These are phyloP conservation scores for Pisolithus thermaeus DNA, from an alignment of 1,284 basidiomycete species.

Conservation along the genomic window DNA sequence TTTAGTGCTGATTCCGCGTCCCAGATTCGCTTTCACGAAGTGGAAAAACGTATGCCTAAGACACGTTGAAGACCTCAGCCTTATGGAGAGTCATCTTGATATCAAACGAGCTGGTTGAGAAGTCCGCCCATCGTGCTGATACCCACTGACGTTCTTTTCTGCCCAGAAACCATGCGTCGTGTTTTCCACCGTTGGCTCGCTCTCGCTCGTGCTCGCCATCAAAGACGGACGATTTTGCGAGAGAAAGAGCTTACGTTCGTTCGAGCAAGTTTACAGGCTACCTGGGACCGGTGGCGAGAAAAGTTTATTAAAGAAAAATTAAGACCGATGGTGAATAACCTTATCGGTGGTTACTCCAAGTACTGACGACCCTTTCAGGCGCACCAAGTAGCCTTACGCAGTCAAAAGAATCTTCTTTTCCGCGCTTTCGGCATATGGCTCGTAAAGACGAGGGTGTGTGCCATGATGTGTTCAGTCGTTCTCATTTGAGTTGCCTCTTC, in stretches of 20 bases:
- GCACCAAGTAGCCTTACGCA: conserved; percentile 49
- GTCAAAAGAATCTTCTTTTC: conserved; percentile 54
- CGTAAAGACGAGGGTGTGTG: conserved; percentile 59
- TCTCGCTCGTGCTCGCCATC: conserved; percentile 49
- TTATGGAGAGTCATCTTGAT: conserved; percentile 76
- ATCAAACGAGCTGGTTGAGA: conserved; percentile 66
- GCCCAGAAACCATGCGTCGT: conserved; percentile 57
- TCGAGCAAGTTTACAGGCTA: conserved; percentile 39
- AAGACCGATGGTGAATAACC: conserved; percentile 51
- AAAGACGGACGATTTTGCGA: conserved; percentile 51
- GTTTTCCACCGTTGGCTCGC: conserved; percentile 66
- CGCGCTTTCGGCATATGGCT: conserved; percentile 68
- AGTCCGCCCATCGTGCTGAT: neutral
- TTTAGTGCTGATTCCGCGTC: conserved; percentile 5
- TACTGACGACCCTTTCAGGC: conserved; percentile 40
- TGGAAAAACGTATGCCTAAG: conserved; percentile 60
- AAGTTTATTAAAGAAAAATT: conserved; percentile 57
- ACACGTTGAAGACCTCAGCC: conserved; percentile 61
- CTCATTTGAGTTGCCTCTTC: conserved; percentile 11
- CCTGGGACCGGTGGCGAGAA: conserved; percentile 76
- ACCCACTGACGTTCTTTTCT: conserved; percentile 3
- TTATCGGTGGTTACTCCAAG: conserved; percentile 3
- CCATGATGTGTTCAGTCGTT: conserved; percentile 2
- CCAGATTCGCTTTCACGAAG: conserved; percentile 53
- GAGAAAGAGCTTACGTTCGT: conserved; percentile 60